These are phyloP conservation scores for Hirsutella rhossiliensis DNA, from an alignment of 2,329 filamentous ascomycete genomes.

Conservation along the genomic window DNA sequence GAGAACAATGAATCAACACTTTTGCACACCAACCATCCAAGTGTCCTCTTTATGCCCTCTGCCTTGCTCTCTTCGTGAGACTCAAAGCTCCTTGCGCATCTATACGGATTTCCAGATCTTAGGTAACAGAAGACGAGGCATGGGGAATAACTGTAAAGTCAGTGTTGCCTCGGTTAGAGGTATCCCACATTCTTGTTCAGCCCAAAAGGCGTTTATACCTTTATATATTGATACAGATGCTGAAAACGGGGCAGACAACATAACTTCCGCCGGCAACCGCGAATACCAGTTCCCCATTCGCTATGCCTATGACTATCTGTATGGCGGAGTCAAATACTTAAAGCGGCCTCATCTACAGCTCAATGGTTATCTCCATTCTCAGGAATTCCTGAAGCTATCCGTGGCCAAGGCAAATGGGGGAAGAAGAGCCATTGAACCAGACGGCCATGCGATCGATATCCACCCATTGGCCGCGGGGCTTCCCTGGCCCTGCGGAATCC, in stretches of 20 bases:
- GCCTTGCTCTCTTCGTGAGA: too few species aligned
- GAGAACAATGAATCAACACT: too few species aligned
- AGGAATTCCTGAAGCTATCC: not conserved
- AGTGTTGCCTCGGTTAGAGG: too few species aligned
- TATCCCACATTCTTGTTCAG: too few species aligned
- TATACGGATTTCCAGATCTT: too few species aligned
- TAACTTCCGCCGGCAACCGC: not conserved
- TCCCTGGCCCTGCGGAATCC: not conserved
- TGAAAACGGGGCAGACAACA: not conserved
- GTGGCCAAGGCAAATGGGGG: not conserved
- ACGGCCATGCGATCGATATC: not conserved
- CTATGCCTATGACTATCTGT: not conserved
- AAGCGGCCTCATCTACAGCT: not conserved
- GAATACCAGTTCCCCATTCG: not conserved
- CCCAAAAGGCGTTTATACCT: too few species aligned
- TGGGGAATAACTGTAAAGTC: too few species aligned
- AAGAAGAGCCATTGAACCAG: not conserved
- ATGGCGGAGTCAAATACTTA: not conserved
- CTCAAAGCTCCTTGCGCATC: too few species aligned
- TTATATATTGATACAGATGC: too few species aligned
- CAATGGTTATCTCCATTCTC: not conserved
- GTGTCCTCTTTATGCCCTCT: too few species aligned
- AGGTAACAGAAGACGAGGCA: too few species aligned
- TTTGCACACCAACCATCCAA: too few species aligned
- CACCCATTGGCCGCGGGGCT: not conserved